Percentiles rank a stretch among this genome's conserved stretches.
Conservation (phyloP, 257 asterid genomes). For the Paulownia fortunei region DNA sequence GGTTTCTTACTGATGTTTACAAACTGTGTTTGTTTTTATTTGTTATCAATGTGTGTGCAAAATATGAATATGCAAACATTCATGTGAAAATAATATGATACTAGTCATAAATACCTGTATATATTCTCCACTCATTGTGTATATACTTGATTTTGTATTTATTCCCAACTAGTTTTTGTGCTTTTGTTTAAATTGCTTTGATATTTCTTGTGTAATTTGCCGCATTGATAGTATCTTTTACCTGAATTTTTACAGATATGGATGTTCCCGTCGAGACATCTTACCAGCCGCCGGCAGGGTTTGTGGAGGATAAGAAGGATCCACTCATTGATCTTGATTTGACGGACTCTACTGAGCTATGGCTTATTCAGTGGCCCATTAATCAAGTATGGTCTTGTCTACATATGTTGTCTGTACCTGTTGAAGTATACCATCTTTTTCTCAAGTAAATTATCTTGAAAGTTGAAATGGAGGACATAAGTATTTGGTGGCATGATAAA, state of each 20-base stretch:
- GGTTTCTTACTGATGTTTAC: neutral
- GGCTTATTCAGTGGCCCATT: constrained; percentile 78
- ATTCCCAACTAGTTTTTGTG: neutral
- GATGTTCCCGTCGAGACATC: constrained; percentile 23
- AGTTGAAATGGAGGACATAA: neutral
- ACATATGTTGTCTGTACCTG: neutral
- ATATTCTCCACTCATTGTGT: neutral
- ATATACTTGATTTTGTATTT: neutral
- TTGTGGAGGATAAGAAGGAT: constrained; percentile 56
- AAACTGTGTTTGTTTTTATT: neutral
- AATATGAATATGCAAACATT: neutral
- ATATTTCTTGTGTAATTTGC: neutral
- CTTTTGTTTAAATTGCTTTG: neutral
- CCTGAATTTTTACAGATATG: constrained; percentile 31
- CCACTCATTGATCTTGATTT: constrained; percentile 54
- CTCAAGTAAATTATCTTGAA: neutral
- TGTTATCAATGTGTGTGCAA: neutral
- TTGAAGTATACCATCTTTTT: neutral
- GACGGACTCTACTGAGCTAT: constrained; percentile 67
- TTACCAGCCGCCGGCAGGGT: constrained; percentile 59
- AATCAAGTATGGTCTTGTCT: constrained; percentile 45
- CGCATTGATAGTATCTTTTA: neutral
- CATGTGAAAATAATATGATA: neutral
- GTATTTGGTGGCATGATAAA: neutral
- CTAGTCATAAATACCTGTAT: neutral